These are phyloP conservation scores for Spinellus fusiger DNA, from an alignment of 192 early-diverging fungal genomes.

Conservation along the genomic window DNA sequence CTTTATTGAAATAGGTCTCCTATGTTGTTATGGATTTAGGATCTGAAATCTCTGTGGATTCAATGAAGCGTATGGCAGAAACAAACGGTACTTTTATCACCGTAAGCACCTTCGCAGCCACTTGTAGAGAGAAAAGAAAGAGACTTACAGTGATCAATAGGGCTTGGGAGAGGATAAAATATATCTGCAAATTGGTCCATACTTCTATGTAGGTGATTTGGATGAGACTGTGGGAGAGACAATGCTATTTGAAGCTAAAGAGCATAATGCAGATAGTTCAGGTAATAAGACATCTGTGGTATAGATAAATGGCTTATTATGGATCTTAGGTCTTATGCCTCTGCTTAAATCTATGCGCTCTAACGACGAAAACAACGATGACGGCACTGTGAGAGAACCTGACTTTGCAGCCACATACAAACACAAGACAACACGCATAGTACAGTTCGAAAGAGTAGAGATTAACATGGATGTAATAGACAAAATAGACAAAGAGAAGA, in stretches of 20 bases:
- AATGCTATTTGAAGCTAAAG: conserved; percentile 3
- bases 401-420: background rate
- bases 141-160: background rate
- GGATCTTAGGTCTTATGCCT: conserved; percentile 2
- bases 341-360: conserved; percentile 2
- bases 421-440: background rate
- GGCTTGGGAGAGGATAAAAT: conserved; percentile 1
- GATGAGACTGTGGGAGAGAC: conserved; percentile 9
- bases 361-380: background rate
- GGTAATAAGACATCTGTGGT: background rate
- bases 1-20: background rate
- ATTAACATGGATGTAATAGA: background rate
- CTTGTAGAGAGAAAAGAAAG: background rate
- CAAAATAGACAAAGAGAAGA: background rate
- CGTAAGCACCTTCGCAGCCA: background rate
- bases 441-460: background rate
- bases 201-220: conserved; percentile 3
- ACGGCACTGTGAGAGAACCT: background rate
- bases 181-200: background rate
- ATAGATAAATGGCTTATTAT: background rate
- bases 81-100: background rate
- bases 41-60: background rate
- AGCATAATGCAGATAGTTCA: conserved; percentile 3
- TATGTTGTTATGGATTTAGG: conserved; percentile 9
- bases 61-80: background rate